A percentile compares a stretch with the other conserved stretches of the same genome.
Evolutionary conservation across 305 asterid species (phyloP).

Genomic region (Fraxinus nigra): DNA sequence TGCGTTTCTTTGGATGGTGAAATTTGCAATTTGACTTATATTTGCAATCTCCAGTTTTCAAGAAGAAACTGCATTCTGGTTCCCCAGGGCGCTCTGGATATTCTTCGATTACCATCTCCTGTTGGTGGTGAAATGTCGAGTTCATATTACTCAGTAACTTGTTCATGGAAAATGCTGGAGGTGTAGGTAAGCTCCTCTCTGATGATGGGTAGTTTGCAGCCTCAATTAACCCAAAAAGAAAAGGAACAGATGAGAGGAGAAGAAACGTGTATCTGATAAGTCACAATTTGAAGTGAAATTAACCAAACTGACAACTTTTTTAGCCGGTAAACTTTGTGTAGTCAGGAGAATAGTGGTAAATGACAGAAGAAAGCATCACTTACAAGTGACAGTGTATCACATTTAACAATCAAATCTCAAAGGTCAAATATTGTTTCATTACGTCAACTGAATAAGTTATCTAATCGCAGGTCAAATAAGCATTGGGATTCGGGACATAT

Average conservation of each 20-base stretch:
- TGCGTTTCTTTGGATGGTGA: slow-evolving; percentile 76
- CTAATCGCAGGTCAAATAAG: not conserved
- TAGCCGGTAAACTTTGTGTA: not conserved
- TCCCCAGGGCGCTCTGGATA: slow-evolving; percentile 92
- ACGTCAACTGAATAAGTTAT: not conserved
- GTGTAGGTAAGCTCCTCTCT: slow-evolving; percentile 79
- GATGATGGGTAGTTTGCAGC: slow-evolving; percentile 53
- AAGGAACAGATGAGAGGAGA: slow-evolving; percentile 28
- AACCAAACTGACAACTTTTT: not conserved
- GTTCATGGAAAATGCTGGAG: slow-evolving; percentile 78
- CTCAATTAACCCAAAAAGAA: slow-evolving; percentile 40
- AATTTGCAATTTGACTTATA: slow-evolving; percentile 79
- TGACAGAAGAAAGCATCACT: slow-evolving; percentile 3
- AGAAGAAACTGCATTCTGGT: slow-evolving; percentile 81
- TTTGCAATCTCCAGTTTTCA: slow-evolving; percentile 92
- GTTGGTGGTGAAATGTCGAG: slow-evolving; percentile 47
- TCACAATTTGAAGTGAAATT: not conserved
- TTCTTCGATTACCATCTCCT: slow-evolving; percentile 49
- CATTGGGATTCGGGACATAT: not conserved
- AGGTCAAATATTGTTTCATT: not conserved
- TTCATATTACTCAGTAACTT: slow-evolving; percentile 45
- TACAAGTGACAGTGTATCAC: not conserved
- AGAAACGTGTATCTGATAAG: not conserved
- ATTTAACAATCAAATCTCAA: not conserved
- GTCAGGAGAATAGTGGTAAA: not conserved